A percentile compares a stretch with the other conserved stretches of the same genome.
Conservation (phyloP, 2,329 filamentous ascomycete genomes). For the Torrubiella hemipterigena region DNA sequence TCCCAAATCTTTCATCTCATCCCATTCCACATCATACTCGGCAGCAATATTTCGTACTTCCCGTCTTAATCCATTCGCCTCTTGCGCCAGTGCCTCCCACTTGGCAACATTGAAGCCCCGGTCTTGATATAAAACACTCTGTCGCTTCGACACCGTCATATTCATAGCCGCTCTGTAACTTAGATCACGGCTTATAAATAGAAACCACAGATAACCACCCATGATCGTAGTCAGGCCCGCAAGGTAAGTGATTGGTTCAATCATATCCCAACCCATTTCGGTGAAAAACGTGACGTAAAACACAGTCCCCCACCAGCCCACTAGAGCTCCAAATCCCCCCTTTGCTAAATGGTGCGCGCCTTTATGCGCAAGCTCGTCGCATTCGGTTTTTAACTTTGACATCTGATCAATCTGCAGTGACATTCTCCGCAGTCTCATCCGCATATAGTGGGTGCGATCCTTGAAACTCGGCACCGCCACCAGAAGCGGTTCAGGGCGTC, state of each 20-base stretch:
- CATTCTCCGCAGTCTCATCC: slow-evolving; percentile 62
- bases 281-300: slow-evolving; percentile 64
- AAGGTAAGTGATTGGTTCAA: slow-evolving; percentile 85
- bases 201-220: slow-evolving; percentile 84
- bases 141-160: slow-evolving; percentile 68
- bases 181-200: slow-evolving; percentile 84
- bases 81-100: slow-evolving; percentile 71
- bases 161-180: slow-evolving; percentile 81
- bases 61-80: slow-evolving; percentile 62
- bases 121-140: slow-evolving; percentile 62
- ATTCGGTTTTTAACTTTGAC: slow-evolving; percentile 67
- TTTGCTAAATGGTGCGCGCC: slow-evolving; percentile 70
- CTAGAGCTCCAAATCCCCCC: slow-evolving; percentile 61
- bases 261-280: slow-evolving; percentile 76
- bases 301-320: slow-evolving; percentile 72
- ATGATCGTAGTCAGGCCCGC: slow-evolving; percentile 79
- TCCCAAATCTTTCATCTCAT: slow-evolving; percentile 62
- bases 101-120: slow-evolving; percentile 63
- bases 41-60: slow-evolving; percentile 73
- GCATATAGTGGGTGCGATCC: slow-evolving; percentile 81
- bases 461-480: slow-evolving; percentile 79
- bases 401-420: slow-evolving; percentile 56
- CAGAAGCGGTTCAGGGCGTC: slow-evolving; percentile 49
- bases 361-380: slow-evolving; percentile 64
- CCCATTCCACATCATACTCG: slow-evolving; percentile 87